A percentile compares a stretch with the other conserved stretches of the same genome.
phyloP scores from a whole-genome alignment of 768 basidiomycete species.

The Tephrocybe sp. region DNA sequence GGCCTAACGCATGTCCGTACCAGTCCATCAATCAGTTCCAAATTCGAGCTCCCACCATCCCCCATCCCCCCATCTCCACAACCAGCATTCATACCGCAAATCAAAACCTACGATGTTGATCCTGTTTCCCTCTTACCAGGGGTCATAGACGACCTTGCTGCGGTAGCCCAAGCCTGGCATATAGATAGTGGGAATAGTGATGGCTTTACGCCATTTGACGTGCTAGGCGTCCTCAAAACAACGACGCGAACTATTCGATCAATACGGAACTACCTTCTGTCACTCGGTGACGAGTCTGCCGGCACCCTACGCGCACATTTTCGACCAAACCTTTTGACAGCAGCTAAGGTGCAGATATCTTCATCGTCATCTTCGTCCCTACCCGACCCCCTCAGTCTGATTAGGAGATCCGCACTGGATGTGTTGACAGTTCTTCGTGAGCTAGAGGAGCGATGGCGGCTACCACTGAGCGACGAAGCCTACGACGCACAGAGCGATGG shows the following conservation, averaged over 20 bases:
- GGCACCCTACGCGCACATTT: conserved; percentile 55
- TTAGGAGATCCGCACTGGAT: conserved; percentile 79
- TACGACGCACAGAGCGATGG: conserved; percentile 80
- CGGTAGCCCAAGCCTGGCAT: conserved; percentile 63
- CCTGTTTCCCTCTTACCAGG: conserved; percentile 76
- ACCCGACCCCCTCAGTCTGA: conserved; percentile 60
- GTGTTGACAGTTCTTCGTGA: conserved; percentile 77
- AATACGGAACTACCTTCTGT: conserved; percentile 79
- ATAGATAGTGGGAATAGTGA: conserved; percentile 30
- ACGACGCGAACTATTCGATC: conserved; percentile 82
- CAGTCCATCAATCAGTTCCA: conserved; percentile 39
- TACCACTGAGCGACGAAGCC: conserved; percentile 78
- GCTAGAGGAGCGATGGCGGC: conserved; percentile 74
- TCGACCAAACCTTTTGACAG: conserved; percentile 46
- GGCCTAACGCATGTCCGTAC: conserved; percentile 45
- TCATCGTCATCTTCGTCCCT: conserved; percentile 26
- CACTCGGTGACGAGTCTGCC: conserved; percentile 73
- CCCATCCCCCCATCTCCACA: conserved; percentile 50
- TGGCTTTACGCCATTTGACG: conserved; percentile 38
- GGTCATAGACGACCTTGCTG: conserved; percentile 70
- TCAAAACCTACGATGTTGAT: conserved; percentile 69
- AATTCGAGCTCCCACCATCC: conserved; percentile 70
- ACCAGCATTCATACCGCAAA: conserved; percentile 48
- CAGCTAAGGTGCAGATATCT: conserved; percentile 32
- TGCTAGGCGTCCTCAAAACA: conserved; percentile 69